Base-by-base conservation (phyloP, 345 rosid species). In the Cardamine chenopodiifolia region DNA sequence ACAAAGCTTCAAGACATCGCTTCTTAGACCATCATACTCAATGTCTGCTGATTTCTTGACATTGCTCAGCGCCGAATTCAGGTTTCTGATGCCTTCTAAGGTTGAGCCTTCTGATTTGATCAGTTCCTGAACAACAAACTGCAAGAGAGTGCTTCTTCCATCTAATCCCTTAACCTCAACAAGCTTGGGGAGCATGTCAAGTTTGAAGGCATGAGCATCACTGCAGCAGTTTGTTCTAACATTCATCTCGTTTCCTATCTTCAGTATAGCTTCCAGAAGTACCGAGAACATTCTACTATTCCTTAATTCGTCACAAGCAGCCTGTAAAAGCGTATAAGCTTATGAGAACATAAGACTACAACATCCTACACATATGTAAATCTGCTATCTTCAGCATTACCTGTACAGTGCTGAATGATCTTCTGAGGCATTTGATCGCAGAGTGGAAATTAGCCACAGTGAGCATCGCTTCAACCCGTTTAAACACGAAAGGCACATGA, bases 41-140 rank as follows among this genome's bases (percentile, higher is more conserved):
- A 92, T 87, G 25, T 90, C 87, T 66, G 99, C 98, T 52, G 96
- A 85, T 85, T 88, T 89, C 87, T 89, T 92, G 78, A 95, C 99
- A 61, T 85, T 82, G 59, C 40, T 49, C 54, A 95, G 88, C 69
- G 90, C 98, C 7, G 83, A 85, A 73, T 85, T 85, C 54, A 95
- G 86, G 61, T 89, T 76, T 18, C 92, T 86, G 68, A 95, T 89
- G 64, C 86, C 87, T 83, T 88, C 84, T 58, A 95, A 87, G 22
- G 71, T 32, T 65, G 86, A 81, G 25, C 96, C 96, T 77, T 92
- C 93, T 0, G 90, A 80, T 84, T 90, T 90, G 49, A 92, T 86
- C 42, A 90, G 86, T 76, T 94, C 97, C 66, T 92, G 97, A 53
- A 94, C 97, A 18, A 87, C 99, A 71, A 91, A 92, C 79, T 92